A percentile compares a stretch with the other conserved stretches of the same genome.
Conservation (phyloP, 345 rosid genomes). For the Brassica napus region DNA sequence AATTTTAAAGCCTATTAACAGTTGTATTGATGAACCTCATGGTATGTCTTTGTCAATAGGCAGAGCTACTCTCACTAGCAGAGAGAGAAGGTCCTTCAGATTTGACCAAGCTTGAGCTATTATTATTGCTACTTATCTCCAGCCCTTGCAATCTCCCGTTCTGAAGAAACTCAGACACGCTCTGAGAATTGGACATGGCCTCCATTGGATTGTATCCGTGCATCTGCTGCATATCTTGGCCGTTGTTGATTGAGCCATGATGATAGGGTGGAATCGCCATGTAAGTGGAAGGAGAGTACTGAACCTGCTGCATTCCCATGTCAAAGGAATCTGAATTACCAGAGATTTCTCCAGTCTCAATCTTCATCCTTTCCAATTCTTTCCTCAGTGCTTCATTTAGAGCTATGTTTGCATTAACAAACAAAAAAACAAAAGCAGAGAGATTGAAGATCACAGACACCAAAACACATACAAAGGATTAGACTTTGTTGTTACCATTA, state of each 20-base stretch:
- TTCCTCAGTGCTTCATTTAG: constrained; percentile 65
- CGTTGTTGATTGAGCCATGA: not conserved
- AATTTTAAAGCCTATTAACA: constrained; percentile 25
- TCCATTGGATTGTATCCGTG: constrained; percentile 37
- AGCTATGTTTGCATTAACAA: constrained; percentile 38
- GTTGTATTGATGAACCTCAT: not conserved
- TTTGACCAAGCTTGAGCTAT: constrained; percentile 48
- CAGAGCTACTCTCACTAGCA: constrained; percentile 65
- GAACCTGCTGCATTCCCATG: constrained; percentile 53
- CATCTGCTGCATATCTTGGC: constrained; percentile 52
- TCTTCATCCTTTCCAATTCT: constrained; percentile 67
- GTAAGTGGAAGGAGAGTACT: constrained; percentile 41
- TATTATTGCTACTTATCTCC: constrained; percentile 50
- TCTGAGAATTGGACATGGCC: constrained; percentile 23
- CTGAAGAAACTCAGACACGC: constrained; percentile 47
- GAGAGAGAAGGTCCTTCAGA: constrained; percentile 68
- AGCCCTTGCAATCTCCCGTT: constrained; percentile 55
- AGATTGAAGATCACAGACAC: not conserved
- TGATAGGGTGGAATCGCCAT: constrained; percentile 44
- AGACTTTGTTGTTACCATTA: constrained; percentile 54
- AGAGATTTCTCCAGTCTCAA: constrained; percentile 59
- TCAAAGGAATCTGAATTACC: constrained; percentile 47
- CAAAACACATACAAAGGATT: not conserved
- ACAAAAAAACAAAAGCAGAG: not conserved
- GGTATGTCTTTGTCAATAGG: constrained; percentile 42